Percentiles rank a stretch among this genome's conserved stretches.
phyloP scores from a whole-genome alignment of 1,284 basidiomycete genomes.

The Phlebopus sp. region DNA sequence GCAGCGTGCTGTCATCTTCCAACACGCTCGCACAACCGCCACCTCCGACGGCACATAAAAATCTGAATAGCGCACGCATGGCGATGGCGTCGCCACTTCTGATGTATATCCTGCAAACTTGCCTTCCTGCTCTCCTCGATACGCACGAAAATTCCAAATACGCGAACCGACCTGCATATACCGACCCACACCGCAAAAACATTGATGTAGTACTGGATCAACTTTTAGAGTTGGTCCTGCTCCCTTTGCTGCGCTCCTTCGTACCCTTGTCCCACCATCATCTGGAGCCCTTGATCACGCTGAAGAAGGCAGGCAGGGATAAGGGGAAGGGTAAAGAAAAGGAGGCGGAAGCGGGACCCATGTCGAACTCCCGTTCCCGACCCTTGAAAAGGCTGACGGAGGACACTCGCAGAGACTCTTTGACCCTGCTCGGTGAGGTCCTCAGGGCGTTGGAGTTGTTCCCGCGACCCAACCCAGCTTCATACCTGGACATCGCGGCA shows the following conservation, averaged over 20 bases:
- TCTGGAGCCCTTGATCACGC: conserved; percentile 13
- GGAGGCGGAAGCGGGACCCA: background rate
- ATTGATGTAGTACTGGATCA: conserved; percentile 21
- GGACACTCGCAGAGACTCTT: conserved; percentile 20
- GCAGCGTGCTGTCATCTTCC: background rate
- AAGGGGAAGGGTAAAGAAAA: conserved; percentile 2
- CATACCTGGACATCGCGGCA: conserved; percentile 1
- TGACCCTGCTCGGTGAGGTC: conserved; percentile 22
- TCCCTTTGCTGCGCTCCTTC: conserved; percentile 22
- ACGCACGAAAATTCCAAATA: conserved; percentile 14
- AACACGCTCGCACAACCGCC: background rate
- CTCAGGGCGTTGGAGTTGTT: conserved; percentile 21
- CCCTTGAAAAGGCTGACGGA: conserved; percentile 7
- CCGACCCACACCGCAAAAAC: conserved; percentile 2
- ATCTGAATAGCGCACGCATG: conserved; percentile 19
- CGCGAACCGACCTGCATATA: conserved; percentile 1
- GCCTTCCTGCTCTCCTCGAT: conserved; percentile 17
- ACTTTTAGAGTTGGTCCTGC: conserved; percentile 21
- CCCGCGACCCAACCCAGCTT: background rate
- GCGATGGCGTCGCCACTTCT: conserved; percentile 24
- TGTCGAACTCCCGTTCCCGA: background rate
- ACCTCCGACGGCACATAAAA: conserved; percentile 5
- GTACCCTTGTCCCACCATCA: conserved; percentile 19
- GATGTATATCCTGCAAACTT: conserved; percentile 18
- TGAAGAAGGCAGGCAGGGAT: background rate